phyloP scores from a whole-genome alignment of 2,329 filamentous ascomycete species.

The Coleophoma crateriformis region DNA sequence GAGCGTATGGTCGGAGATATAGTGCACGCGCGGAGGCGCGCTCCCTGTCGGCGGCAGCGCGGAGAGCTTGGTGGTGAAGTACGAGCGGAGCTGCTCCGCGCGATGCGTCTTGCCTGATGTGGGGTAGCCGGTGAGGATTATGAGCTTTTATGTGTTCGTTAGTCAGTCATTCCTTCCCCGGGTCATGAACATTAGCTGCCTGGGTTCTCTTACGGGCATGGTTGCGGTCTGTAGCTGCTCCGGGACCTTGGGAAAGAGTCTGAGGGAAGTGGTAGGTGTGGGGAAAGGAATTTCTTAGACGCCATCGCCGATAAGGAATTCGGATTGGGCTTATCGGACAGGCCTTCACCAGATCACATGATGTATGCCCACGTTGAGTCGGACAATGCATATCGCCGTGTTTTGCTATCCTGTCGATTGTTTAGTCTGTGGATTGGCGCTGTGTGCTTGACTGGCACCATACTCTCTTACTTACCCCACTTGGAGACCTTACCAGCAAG shows the following conservation, averaged over 20 bases:
- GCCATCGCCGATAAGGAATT: background rate
- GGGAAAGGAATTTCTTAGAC: background rate
- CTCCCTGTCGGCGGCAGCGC: conserved; percentile 21
- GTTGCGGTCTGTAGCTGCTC: background rate
- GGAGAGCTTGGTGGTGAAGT: conserved; percentile 51
- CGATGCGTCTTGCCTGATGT: conserved; percentile 65
- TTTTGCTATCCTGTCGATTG: no score
- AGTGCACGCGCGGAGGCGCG: conserved; percentile 50
- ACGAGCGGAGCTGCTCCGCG: conserved; percentile 58
- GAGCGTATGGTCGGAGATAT: conserved; percentile 68
- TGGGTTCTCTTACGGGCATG: background rate
- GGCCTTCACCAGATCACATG: no score
- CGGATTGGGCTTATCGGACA: no score
- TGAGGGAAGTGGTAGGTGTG: background rate
- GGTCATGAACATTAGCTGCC: background rate
- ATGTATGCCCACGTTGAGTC: no score
- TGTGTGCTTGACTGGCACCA: no score
- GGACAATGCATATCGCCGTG: no score
- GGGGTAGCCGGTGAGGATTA: conserved; percentile 61
- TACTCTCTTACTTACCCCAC: no score
- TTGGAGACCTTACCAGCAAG: no score
- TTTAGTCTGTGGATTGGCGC: no score
- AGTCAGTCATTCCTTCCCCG: background rate
- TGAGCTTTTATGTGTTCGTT: conserved; percentile 40
- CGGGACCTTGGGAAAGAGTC: background rate